Percentiles rank a stretch among this genome's conserved stretches.
Evolutionary conservation across 805 yeast species (phyloP).

Genomic region (Ogataea polymorpha): DNA sequence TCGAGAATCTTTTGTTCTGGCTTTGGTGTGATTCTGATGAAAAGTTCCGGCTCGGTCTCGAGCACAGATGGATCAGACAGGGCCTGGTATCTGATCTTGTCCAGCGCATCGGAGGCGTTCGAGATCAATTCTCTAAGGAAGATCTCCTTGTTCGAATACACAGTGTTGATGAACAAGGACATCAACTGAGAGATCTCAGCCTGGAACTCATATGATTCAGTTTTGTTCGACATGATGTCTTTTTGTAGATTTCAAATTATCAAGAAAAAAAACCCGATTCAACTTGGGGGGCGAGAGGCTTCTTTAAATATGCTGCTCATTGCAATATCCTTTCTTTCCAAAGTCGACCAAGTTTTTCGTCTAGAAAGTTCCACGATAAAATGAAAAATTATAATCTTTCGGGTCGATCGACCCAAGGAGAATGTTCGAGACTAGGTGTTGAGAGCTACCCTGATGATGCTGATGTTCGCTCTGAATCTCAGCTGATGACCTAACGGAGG

Average conservation of each 20-base stretch:
- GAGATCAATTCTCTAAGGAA: conserved; percentile 98
- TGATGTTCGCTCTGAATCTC: no score
- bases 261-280: conserved; percentile 5
- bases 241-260: conserved; percentile 6
- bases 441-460: no score
- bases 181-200: conserved; percentile 99
- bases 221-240: conserved; percentile 33
- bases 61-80: conserved; percentile 86
- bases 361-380: conserved; percentile 18
- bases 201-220: conserved; percentile 93
- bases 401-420: conserved; percentile 12
- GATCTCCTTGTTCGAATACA: conserved; percentile 98
- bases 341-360: conserved; percentile 14
- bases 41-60: conserved; percentile 93
- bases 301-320: conserved; percentile 6
- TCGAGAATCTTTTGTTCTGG: conserved; percentile 93
- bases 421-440: conserved; percentile 5
- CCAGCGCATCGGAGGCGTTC: conserved; percentile 98
- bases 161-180: conserved; percentile 99
- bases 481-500: no score
- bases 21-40: conserved; percentile 95
- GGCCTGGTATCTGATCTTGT: conserved; percentile 96
- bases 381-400: not conserved
- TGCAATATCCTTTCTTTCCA: conserved; percentile 6
- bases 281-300: conserved; percentile 1